Base-by-base conservation (phyloP, 2,329 filamentous ascomycete species). In the Diaporthe sp. region DNA sequence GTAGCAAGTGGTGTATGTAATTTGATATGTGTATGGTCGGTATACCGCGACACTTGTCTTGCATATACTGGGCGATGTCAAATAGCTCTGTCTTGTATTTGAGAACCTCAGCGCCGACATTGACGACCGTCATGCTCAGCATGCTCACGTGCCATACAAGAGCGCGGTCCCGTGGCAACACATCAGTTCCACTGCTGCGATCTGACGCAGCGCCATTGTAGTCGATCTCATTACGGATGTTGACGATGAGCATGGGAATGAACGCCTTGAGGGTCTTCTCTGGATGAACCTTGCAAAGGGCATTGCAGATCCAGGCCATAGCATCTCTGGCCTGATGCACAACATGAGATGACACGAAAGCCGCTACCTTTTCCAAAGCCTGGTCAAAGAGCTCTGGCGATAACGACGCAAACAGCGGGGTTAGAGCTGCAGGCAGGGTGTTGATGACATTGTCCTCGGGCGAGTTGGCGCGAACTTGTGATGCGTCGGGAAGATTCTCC, bases 401-500 rank as follows among this genome's bases (percentile, higher is more conserved):
- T 32, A 99, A 86, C 0, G 96, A 94, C 0, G 96, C 94, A 77
- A 99, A 94, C 55, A 99, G 86, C 4, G 97, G 97, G 70, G 94
- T 95, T 76, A 99, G 92, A 0, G 97, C 95, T 10, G 96, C 95
- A 3, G 97, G 97, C 30, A 99, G 85, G 2, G 96, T 97, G 81
- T 98, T 98, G 81, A 98, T 96, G 63, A 99, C 95, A 79, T 96
- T 98, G 80, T 99, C 97, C 83, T 99, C 97, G 0, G 97, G 97
- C 8, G 95, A 97, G 15, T 95, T 95, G 74, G 94, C 95, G 75
- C 96, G 93, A 42, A 98, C 92, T 74, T 96, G 91, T 39, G 95
- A 93, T 13, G 95, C 92, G 84, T 99, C 97, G 0, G 97, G 97
- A 53, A 99, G 86, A 79, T 99, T 99, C 83, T 99, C 97, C 30